Evolutionary conservation across 2,329 filamentous ascomycete species (phyloP).

Genomic region (Fusarium agapanthi): DNA sequence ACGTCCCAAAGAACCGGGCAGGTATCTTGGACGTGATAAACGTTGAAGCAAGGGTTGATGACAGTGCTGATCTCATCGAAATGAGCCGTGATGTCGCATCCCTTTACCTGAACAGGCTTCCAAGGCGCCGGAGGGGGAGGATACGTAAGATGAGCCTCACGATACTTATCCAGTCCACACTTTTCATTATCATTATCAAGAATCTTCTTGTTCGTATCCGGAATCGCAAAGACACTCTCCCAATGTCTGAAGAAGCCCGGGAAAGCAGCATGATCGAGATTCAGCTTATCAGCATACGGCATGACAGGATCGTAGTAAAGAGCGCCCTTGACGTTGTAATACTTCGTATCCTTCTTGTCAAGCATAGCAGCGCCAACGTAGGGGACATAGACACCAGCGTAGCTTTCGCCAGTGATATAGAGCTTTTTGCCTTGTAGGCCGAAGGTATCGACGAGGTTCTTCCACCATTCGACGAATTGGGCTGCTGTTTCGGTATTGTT

Average conservation of each 20-base stretch:
- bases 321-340: conserved; percentile 5
- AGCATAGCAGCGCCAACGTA: conserved; percentile 20
- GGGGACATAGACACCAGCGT: conserved; percentile 9
- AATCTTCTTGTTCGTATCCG: conserved; percentile 18
- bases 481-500: conserved; percentile 12
- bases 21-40: conserved; percentile 5
- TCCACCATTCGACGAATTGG: conserved; percentile 12
- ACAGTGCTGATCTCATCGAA: conserved; percentile 4
- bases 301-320: conserved; percentile 21
- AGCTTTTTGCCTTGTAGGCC: not conserved
- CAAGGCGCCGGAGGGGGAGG: not conserved
- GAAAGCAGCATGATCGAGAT: conserved; percentile 6
- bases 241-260: conserved; percentile 4
- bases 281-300: conserved; percentile 4
- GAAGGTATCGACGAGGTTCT: conserved; percentile 14
- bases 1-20: conserved; percentile 12
- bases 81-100: conserved; percentile 11
- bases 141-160: conserved; percentile 2
- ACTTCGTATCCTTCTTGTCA: not conserved
- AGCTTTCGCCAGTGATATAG: conserved; percentile 7
- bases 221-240: conserved; percentile 19
- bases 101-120: conserved; percentile 11
- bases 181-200: conserved; percentile 16
- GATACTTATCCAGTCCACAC: conserved; percentile 12
- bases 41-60: conserved; percentile 15